These are phyloP conservation scores for Hypoxylon rubiginosum DNA, from an alignment of 2,329 filamentous ascomycete species.

Conservation along the genomic window DNA sequence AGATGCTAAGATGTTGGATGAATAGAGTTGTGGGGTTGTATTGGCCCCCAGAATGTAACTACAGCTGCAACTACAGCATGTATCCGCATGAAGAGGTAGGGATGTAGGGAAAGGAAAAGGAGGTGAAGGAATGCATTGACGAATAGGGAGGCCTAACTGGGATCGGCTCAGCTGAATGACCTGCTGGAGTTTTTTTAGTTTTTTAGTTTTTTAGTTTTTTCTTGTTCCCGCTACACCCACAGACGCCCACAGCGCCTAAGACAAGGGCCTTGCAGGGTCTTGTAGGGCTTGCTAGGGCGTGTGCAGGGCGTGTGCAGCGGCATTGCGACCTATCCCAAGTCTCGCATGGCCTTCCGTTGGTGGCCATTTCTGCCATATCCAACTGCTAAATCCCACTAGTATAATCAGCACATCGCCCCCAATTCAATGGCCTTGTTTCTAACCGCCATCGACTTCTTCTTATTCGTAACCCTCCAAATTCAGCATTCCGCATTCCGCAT, in stretches of 20 bases:
- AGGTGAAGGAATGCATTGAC: constrained; percentile 30
- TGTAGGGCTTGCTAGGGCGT: not conserved
- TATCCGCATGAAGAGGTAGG: not conserved
- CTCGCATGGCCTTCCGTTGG: constrained; percentile 1
- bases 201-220: too few species aligned
- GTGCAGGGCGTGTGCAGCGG: too few species aligned
- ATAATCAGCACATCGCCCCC: constrained; percentile 26
- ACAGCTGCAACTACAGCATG: constrained; percentile 8
- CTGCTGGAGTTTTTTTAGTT: constrained; percentile 28
- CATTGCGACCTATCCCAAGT: constrained; percentile 12
- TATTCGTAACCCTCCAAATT: constrained; percentile 6
- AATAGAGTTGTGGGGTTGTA: constrained; percentile 38
- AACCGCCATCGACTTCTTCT: not conserved
- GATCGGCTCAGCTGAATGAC: constrained; percentile 33
- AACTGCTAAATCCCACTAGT: constrained; percentile 1
- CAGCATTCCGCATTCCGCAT: constrained; percentile 2
- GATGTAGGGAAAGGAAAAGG: constrained; percentile 15
- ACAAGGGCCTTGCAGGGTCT: not conserved
- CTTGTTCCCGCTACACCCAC: constrained; percentile 25
- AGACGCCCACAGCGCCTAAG: not conserved
- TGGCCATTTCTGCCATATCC: constrained; percentile 2
- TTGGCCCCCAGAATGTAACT: constrained; percentile 16
- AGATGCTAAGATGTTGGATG: constrained; percentile 21
- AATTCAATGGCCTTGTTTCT: constrained; percentile 14
- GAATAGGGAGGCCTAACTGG: constrained; percentile 17